A percentile compares a stretch with the other conserved stretches of the same genome.
phyloP scores from a whole-genome alignment of 2,329 filamentous ascomycete species.

The Diplodia seriata region DNA sequence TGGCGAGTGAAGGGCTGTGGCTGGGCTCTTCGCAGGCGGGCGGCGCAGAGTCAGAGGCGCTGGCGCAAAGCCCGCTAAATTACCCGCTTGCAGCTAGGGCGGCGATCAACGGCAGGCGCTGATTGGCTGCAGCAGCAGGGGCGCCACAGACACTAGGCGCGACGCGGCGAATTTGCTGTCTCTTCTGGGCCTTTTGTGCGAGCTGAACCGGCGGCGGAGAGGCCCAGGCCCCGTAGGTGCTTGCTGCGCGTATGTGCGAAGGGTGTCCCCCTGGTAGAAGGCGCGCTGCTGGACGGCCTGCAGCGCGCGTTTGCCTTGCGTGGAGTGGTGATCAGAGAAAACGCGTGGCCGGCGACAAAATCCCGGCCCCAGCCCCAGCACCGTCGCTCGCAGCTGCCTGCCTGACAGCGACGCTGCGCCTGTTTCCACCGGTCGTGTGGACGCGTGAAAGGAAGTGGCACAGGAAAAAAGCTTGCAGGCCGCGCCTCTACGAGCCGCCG shows the following conservation, averaged over 20 bases:
- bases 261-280: conserved; percentile 28
- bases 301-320: conserved; percentile 29
- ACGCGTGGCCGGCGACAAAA: conserved; percentile 21
- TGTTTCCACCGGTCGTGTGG: conserved; percentile 25
- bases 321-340: conserved; percentile 31
- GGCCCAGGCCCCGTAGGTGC: conserved; percentile 29
- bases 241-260: conserved; percentile 21
- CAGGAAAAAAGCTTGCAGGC: conserved; percentile 27
- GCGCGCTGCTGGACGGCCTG: conserved; percentile 30
- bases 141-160: conserved; percentile 23
- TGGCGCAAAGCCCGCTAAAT: conserved; percentile 21
- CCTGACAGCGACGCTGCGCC: conserved; percentile 23
- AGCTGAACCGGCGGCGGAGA: conserved; percentile 29
- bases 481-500: conserved; percentile 20
- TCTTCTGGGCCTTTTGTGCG: conserved; percentile 22
- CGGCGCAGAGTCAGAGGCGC: conserved; percentile 24
- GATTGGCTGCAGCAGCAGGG: conserved; percentile 20
- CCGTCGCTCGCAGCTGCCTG: conserved; percentile 28
- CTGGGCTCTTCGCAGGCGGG: background rate
- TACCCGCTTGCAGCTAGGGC: conserved; percentile 21
- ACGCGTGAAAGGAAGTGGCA: conserved; percentile 26
- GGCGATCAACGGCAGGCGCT: background rate
- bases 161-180: conserved; percentile 27
- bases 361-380: conserved; percentile 29
- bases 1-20: background rate